Conservation (phyloP, 257 asterid genomes). For the Anisodus acutangulus region DNA sequence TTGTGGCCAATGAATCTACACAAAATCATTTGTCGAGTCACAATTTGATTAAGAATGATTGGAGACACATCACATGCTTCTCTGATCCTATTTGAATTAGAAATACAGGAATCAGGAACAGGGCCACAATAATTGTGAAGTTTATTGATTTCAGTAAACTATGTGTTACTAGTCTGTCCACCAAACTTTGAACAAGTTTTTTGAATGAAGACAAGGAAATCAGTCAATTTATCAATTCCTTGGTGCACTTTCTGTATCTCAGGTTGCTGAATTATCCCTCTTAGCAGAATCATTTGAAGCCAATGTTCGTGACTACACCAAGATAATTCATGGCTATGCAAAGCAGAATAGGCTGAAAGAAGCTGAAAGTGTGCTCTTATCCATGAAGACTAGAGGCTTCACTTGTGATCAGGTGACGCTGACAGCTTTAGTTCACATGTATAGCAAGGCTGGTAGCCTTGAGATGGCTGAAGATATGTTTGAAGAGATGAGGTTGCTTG, state of each 20-base stretch:
- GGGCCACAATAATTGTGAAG: neutral
- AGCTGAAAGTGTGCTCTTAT: slow-evolving; percentile 62
- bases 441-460: slow-evolving; percentile 86
- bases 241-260: slow-evolving; percentile 32
- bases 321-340: slow-evolving; percentile 68
- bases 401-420: slow-evolving; percentile 74
- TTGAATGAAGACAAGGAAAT: neutral
- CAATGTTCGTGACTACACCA: slow-evolving; percentile 80
- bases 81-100: neutral
- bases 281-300: slow-evolving; percentile 82
- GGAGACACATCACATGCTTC: neutral
- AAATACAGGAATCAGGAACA: neutral
- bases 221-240: slow-evolving; percentile 26
- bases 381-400: slow-evolving; percentile 74
- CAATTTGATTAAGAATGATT: neutral
- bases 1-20: neutral
- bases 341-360: slow-evolving; percentile 57
- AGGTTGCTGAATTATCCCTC: slow-evolving; percentile 74
- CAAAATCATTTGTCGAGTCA: neutral
- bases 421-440: slow-evolving; percentile 82
- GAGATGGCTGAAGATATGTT: slow-evolving; percentile 63
- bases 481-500: slow-evolving; percentile 83
- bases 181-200: neutral
- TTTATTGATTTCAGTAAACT: neutral
- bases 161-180: slow-evolving; percentile 14